Evolutionary conservation across 2,329 filamentous ascomycete genomes (phyloP).

Genomic region (Colletotrichum echinochloae): DNA sequence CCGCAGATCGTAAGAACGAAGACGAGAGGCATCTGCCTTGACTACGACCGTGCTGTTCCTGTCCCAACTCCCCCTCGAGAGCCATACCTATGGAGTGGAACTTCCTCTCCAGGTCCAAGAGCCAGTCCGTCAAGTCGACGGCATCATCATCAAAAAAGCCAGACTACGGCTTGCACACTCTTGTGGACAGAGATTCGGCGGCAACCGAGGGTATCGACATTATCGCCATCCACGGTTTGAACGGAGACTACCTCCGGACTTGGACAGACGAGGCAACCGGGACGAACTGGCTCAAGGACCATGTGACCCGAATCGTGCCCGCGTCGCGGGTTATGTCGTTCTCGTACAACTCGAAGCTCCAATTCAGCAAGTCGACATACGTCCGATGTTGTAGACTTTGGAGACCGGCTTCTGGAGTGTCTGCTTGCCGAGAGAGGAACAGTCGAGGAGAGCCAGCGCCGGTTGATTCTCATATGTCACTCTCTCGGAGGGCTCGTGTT

Average conservation of each 20-base stretch:
- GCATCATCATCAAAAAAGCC: neutral
- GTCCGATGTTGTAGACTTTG: constrained; percentile 8
- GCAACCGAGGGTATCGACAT: neutral
- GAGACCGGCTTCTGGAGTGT: constrained; percentile 1
- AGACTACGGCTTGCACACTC: constrained; percentile 8
- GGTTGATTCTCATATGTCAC: constrained; percentile 24
- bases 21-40: too few species aligned
- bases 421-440: neutral
- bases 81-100: constrained; percentile 3
- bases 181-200: neutral
- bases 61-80: too few species aligned
- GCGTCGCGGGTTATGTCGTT: constrained; percentile 1
- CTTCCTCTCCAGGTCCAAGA: neutral
- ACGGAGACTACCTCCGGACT: constrained; percentile 16
- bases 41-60: too few species aligned
- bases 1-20: too few species aligned
- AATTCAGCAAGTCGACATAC: constrained; percentile 30
- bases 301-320: neutral
- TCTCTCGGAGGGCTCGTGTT: constrained; percentile 5
- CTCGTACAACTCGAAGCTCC: constrained; percentile 14
- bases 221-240: constrained; percentile 25
- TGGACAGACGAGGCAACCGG: constrained; percentile 15
- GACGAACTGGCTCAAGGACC: constrained; percentile 11
- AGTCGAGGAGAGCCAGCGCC: neutral
- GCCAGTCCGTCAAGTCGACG: neutral